Percentiles rank a stretch among this genome's conserved stretches.
These are phyloP conservation scores for Xanthoceras sorbifolium DNA, from an alignment of 345 rosid species.

Conservation along the genomic window DNA sequence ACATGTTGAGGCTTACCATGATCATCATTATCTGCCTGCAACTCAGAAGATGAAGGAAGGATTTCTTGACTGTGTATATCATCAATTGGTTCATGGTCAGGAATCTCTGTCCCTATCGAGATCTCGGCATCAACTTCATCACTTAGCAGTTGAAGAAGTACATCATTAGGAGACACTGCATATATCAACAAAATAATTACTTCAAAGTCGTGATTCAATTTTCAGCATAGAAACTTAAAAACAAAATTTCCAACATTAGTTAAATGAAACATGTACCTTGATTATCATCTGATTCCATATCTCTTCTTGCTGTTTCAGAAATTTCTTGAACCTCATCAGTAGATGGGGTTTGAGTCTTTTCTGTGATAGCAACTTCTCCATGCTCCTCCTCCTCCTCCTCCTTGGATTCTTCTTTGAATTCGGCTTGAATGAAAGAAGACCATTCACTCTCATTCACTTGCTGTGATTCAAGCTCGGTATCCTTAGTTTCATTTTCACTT, in stretches of 20 bases:
- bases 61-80: constrained; percentile 40
- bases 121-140: constrained; percentile 72
- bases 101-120: constrained; percentile 88
- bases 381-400: constrained; percentile 20
- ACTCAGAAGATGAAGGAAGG: constrained; percentile 28
- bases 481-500: constrained; percentile 25
- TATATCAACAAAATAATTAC: constrained; percentile 2
- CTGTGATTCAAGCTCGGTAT: constrained; percentile 24
- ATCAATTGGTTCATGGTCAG: constrained; percentile 68
- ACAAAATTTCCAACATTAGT: not conserved
- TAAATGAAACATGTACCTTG: constrained; percentile 43
- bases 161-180: constrained; percentile 47
- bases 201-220: constrained; percentile 7
- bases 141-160: constrained; percentile 33
- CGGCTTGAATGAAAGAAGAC: constrained; percentile 17
- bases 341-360: constrained; percentile 19
- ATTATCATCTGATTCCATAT: constrained; percentile 28
- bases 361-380: constrained; percentile 35
- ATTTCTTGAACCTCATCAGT: constrained; percentile 28
- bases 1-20: constrained; percentile 38
- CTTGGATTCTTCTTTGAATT: constrained; percentile 1
- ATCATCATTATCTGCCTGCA: constrained; percentile 22
- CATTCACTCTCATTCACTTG: constrained; percentile 25
- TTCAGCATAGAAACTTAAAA: not conserved
- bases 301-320: constrained; percentile 14